phyloP scores from a whole-genome alignment of 2,329 filamentous ascomycete species.

The Lizonia empirigonia region DNA sequence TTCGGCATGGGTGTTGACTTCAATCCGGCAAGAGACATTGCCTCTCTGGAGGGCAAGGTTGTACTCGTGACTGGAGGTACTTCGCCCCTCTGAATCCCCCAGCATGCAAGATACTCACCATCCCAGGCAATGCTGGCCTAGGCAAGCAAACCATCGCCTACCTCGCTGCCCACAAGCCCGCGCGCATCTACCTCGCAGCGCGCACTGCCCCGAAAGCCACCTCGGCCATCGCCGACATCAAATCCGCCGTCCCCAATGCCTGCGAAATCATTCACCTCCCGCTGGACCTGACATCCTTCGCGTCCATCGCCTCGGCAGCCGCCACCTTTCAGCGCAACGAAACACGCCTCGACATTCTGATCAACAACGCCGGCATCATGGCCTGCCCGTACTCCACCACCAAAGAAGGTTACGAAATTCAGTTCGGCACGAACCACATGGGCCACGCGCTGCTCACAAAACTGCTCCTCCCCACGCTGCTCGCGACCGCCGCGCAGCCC shows the following conservation, averaged over 20 bases:
- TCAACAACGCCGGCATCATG: slow-evolving; percentile 57
- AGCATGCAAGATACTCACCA: slow-evolving; percentile 1
- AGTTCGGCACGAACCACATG: slow-evolving; percentile 59
- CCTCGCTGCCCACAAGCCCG: slow-evolving; percentile 52
- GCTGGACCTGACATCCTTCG: slow-evolving; percentile 52
- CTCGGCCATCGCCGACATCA: slow-evolving; percentile 50
- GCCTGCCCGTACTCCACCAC: slow-evolving; percentile 47
- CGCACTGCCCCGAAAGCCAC: slow-evolving; percentile 51
- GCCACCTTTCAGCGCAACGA: slow-evolving; percentile 43
- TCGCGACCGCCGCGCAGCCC: slow-evolving; percentile 48
- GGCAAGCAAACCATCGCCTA: slow-evolving; percentile 54
- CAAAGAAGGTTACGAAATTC: slow-evolving; percentile 57
- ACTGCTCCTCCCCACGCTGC: slow-evolving; percentile 52
- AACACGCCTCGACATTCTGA: slow-evolving; percentile 53
- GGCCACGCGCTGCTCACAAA: slow-evolving; percentile 58
- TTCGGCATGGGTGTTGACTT: slow-evolving; percentile 31
- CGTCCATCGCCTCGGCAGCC: slow-evolving; percentile 48
- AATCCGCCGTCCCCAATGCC: slow-evolving; percentile 41
- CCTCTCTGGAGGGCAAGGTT: slow-evolving; percentile 39
- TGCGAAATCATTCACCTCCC: slow-evolving; percentile 47
- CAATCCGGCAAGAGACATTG: slow-evolving; percentile 33
- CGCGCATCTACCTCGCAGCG: slow-evolving; percentile 55
- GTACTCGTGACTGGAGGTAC: slow-evolving; percentile 47
- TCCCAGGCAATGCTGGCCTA: slow-evolving; percentile 53
- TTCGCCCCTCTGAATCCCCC: neutral